phyloP scores from a whole-genome alignment of 495 filamentous ascomycete species.

The Pseudomonodictys pantanalensis region DNA sequence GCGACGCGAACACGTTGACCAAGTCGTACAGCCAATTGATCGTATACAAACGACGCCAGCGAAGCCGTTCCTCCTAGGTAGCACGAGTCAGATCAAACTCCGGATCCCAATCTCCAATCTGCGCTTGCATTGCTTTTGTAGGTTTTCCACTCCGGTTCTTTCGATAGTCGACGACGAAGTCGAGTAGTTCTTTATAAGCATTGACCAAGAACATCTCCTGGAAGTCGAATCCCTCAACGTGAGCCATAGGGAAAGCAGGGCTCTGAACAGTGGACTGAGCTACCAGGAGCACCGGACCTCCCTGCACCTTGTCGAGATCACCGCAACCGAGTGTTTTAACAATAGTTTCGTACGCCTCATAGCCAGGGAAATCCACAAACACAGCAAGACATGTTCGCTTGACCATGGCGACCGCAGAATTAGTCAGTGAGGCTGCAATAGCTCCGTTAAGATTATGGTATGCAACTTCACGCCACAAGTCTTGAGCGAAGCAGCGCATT shows the following conservation, averaged over 20 bases:
- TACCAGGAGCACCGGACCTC: too few species aligned
- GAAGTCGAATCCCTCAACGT: slow-evolving; percentile 34
- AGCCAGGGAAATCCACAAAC: slow-evolving; percentile 46
- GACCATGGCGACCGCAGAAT: slow-evolving; percentile 44
- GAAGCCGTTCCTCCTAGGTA: slow-evolving; percentile 40
- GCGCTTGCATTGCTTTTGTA: slow-evolving; percentile 43
- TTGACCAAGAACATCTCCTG: slow-evolving; percentile 47
- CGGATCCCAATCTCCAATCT: slow-evolving; percentile 47
- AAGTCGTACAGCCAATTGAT: slow-evolving; percentile 55
- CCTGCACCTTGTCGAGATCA: slow-evolving; percentile 40
- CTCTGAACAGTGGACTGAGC: slow-evolving; percentile 24
- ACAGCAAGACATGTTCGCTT: slow-evolving; percentile 40
- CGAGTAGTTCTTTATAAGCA: slow-evolving; percentile 46
- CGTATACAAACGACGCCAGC: slow-evolving; percentile 49
- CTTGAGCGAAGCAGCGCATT: slow-evolving; percentile 43
- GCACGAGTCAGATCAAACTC: slow-evolving; percentile 43
- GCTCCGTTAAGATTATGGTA: slow-evolving; percentile 48
- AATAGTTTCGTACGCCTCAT: slow-evolving; percentile 43
- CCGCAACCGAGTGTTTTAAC: slow-evolving; percentile 43
- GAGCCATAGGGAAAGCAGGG: too few species aligned
- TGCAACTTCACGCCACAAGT: slow-evolving; percentile 48
- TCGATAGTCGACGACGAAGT: slow-evolving; percentile 50
- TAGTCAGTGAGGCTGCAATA: slow-evolving; percentile 46
- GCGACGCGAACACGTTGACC: slow-evolving; percentile 45
- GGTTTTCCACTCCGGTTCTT: slow-evolving; percentile 47